Evolutionary conservation across 192 early-diverging fungal species (phyloP).

Genomic region (Coemansia sp.): DNA sequence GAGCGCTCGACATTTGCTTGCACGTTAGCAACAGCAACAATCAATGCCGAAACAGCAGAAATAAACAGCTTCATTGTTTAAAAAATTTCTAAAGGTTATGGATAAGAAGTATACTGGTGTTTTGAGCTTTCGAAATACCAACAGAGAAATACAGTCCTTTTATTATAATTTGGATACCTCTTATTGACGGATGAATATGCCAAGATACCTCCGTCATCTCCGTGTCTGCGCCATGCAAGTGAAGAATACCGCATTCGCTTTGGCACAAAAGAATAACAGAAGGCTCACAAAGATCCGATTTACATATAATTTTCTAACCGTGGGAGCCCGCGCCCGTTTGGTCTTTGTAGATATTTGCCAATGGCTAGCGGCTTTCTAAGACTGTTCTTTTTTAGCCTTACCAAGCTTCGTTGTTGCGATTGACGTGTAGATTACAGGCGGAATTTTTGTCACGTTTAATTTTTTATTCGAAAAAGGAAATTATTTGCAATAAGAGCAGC

Average conservation of each 20-base stretch:
- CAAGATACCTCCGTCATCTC: background rate
- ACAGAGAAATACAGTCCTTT: background rate
- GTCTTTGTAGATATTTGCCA: background rate
- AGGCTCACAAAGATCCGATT: background rate
- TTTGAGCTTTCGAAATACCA: background rate
- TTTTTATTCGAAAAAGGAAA: background rate
- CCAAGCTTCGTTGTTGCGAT: too few relatives aligned
- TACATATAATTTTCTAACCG: background rate
- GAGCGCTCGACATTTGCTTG: constrained; percentile 7
- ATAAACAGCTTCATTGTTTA: constrained; percentile 16
- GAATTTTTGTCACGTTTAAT: background rate
- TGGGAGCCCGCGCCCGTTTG: background rate
- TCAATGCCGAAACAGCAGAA: background rate
- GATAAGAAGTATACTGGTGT: background rate
- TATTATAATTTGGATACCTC: background rate
- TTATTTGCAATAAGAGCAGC: background rate
- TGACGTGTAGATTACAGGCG: too few relatives aligned
- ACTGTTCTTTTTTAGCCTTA: too few relatives aligned
- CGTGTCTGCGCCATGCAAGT: background rate
- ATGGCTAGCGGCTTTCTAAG: too few relatives aligned
- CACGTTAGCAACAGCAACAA: constrained; percentile 5
- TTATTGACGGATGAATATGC: too few relatives aligned
- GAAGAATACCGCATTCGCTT: background rate
- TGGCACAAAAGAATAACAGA: background rate
- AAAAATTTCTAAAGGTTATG: background rate